phyloP scores from a whole-genome alignment of 352 stramenopile species.

The Phytophthora chlamydospora region DNA sequence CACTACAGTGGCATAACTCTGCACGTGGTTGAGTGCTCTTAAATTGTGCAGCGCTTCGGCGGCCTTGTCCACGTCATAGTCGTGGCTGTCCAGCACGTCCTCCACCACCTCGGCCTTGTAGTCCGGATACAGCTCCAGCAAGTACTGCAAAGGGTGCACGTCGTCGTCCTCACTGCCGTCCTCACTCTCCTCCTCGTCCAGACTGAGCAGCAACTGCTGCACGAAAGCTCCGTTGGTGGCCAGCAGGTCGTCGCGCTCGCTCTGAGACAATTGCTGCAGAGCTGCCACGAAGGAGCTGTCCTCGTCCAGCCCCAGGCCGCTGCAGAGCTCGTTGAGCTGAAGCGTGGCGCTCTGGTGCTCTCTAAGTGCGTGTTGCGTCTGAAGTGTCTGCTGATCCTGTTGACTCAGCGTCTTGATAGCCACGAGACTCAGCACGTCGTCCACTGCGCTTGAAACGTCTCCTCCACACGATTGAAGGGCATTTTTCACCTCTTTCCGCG shows the following conservation, averaged over 20 bases:
- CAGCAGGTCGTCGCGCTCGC: constrained; percentile 50
- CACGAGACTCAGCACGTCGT: constrained; percentile 68
- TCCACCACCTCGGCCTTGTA: constrained; percentile 70
- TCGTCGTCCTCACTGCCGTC: constrained; percentile 39
- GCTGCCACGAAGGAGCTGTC: constrained; percentile 59
- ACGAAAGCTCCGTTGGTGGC: constrained; percentile 62
- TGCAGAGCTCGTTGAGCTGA: constrained; percentile 63
- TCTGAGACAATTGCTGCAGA: constrained; percentile 47
- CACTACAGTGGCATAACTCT: constrained; percentile 69
- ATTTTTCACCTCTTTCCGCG: constrained; percentile 39
- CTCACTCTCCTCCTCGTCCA: constrained; percentile 55
- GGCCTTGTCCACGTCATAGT: constrained; percentile 62
- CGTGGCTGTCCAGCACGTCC: constrained; percentile 60
- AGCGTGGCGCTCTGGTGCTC: constrained; percentile 32
- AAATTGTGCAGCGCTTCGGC: constrained; percentile 66
- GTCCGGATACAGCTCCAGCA: constrained; percentile 61
- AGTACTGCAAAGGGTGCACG: constrained; percentile 54
- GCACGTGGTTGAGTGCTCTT: constrained; percentile 52
- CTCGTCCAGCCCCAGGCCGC: constrained; percentile 54
- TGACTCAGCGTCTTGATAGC: constrained; percentile 49
- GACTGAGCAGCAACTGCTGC: constrained; percentile 62
- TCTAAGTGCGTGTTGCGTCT: not conserved
- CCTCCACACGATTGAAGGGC: constrained; percentile 41
- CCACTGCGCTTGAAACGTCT: constrained; percentile 57
- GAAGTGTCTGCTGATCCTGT: constrained; percentile 42